Base-by-base conservation (phyloP, 2,329 filamentous ascomycete genomes). In the Colletotrichum trifolii region DNA sequence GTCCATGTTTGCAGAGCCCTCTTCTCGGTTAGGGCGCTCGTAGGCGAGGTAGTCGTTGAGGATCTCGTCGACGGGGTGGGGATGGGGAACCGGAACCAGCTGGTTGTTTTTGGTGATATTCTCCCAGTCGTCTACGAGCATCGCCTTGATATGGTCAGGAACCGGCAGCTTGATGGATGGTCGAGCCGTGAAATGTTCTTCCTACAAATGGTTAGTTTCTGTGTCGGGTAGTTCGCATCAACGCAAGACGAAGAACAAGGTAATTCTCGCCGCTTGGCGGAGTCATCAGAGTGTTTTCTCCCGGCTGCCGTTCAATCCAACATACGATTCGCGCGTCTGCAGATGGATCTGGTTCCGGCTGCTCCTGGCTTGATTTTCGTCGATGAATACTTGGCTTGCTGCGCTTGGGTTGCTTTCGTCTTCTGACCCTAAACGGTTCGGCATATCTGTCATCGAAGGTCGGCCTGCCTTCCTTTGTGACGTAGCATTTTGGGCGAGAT, bases 51-150 rank as follows among this genome's bases (percentile, higher is more conserved):
- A 99, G 69, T 95, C 91, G 53, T 93, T 85, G 13, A 99, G 81
- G 67, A 99, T 93, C 69, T 87, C 81, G 68, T 86, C 88, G 65
- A 96, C 93, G 1, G 95, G 89, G 55, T 90, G 87, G 35, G 85
- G 83, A 50, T 93, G 90, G 0, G 96, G 96, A 13, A 99, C 83
- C 2, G 92, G 90, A 38, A 97, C 93, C 4, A 98, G 88, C 74
- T 95, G 92, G 71, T 93, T 88, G 75, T 96, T 96, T 81, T 97
- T 98, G 61, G 96, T 99, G 67, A 99, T 89, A 72, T 97, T 97
- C 78, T 99, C 96, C 96, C 96, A 99, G 77, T 99, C 96, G 75
- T 99, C 96, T 25, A 99, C 96, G 3, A 99, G 87, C 68, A 97
- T 86, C 13, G 92, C 93, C 81, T 98, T 97, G 69, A 99, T 85